Percentiles rank a stretch among this genome's conserved stretches.
phyloP scores from a whole-genome alignment of 2,329 filamentous ascomycete genomes.

The Triangularia verruculosa region DNA sequence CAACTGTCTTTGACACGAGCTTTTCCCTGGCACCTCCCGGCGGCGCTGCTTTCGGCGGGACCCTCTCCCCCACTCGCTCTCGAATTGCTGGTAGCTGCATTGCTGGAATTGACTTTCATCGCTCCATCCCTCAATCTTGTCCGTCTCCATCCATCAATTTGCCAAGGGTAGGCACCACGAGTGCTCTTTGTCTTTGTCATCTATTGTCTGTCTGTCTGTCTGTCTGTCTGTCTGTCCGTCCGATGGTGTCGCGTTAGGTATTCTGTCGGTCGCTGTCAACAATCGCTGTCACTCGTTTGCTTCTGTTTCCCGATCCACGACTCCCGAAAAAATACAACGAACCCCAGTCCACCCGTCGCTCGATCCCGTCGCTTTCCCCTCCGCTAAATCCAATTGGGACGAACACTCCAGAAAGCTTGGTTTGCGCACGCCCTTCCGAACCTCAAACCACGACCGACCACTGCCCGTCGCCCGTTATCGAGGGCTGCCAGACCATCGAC shows the following conservation, averaged over 20 bases:
- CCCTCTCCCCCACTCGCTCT: background rate
- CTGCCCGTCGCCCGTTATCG: background rate
- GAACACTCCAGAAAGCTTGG: background rate
- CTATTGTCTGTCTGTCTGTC: slow-evolving; percentile 1
- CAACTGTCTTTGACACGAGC: slow-evolving; percentile 1
- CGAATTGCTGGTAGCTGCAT: background rate
- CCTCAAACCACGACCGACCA: background rate
- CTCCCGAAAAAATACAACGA: too few relatives aligned
- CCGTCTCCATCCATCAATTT: background rate
- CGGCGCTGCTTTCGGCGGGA: slow-evolving; percentile 1
- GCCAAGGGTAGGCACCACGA: too few relatives aligned
- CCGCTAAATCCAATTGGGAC: background rate
- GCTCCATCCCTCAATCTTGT: too few relatives aligned
- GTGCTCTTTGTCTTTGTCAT: too few relatives aligned
- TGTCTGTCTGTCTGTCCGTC: background rate
- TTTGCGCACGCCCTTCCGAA: background rate
- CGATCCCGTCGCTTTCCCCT: background rate
- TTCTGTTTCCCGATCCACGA: background rate
- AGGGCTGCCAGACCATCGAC: background rate
- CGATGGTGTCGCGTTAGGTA: slow-evolving; percentile 3
- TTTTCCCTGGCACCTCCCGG: background rate
- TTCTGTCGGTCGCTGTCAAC: background rate
- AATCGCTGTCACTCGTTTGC: slow-evolving; percentile 9
- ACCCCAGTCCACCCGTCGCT: too few relatives aligned
- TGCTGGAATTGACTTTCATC: slow-evolving; percentile 4